Conservation (phyloP, 2,329 filamentous ascomycete genomes). For the Colletotrichum sp. region DNA sequence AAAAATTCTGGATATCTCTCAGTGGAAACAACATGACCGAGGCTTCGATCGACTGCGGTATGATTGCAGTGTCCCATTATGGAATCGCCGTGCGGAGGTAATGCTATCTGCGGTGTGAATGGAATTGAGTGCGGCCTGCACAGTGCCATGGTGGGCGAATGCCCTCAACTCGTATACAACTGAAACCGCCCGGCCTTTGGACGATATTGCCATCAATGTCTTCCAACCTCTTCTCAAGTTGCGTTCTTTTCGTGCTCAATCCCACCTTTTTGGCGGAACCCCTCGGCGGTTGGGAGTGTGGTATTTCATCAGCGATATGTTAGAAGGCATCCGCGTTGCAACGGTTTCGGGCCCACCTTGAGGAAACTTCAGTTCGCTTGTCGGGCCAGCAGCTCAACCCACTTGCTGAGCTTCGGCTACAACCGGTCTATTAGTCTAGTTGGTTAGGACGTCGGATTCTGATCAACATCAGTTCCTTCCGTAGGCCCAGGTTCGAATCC, state of each 20-base stretch:
- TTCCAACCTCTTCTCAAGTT: not conserved
- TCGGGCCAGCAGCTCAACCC: accelerated
- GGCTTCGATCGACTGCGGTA: not conserved
- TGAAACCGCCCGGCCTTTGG: not conserved
- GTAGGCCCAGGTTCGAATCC: conserved; percentile 22
- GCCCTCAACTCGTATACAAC: not conserved
- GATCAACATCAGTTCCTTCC: conserved; percentile 3
- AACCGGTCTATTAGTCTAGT: conserved; percentile 19
- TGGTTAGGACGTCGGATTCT: conserved; percentile 23
- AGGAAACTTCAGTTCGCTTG: not conserved
- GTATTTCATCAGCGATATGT: not conserved
- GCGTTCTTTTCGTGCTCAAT: not conserved
- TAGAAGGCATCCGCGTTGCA: not conserved
- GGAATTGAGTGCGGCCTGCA: not conserved
- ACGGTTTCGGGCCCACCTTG: not conserved
- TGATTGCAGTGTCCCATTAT: no score
- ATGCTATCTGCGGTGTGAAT: not conserved
- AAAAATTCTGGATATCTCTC: not conserved
- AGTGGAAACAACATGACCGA: not conserved
- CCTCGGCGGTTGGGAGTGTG: not conserved
- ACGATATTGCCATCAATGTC: not conserved
- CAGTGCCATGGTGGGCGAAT: not conserved
- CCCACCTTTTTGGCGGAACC: accelerated
- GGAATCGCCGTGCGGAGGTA: no score
- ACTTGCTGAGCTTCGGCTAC: not conserved